Conservation (phyloP, 2,329 filamentous ascomycete species). For the Aureobasidium sp. region DNA sequence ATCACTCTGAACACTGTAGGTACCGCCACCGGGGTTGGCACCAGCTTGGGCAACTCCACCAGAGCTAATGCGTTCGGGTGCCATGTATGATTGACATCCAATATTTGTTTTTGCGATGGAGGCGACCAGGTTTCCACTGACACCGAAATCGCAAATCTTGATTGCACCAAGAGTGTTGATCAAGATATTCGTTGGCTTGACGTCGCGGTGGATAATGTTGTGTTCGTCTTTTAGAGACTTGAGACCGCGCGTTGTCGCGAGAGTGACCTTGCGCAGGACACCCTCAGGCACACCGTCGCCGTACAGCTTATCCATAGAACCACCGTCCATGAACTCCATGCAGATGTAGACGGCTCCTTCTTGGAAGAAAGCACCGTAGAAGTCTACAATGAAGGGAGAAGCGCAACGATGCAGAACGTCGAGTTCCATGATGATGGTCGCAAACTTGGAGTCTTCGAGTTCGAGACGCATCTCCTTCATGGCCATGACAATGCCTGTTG, state of each 20-base stretch:
- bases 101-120: conserved; percentile 99
- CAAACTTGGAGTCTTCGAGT: conserved; percentile 92
- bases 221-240: conserved; percentile 95
- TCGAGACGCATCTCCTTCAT: conserved; percentile 99
- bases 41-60: conserved; percentile 67
- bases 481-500: conserved; percentile 79
- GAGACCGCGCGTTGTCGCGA: conserved; percentile 81
- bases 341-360: conserved; percentile 99
- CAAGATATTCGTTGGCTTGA: conserved; percentile 98
- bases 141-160: conserved; percentile 98
- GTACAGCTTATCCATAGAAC: conserved; percentile 95
- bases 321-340: conserved; percentile 98
- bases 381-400: conserved; percentile 95
- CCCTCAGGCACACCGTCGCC: conserved; percentile 80
- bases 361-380: conserved; percentile 98
- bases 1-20: conserved; percentile 95
- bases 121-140: conserved; percentile 90
- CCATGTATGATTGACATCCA: conserved; percentile 99
- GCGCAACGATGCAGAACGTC: conserved; percentile 92
- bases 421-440: conserved; percentile 94
- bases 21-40: conserved; percentile 62
- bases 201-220: conserved; percentile 97
- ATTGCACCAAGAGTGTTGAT: conserved; percentile 83
- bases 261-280: conserved; percentile 80
- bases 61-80: conserved; percentile 86